Base-by-base conservation (phyloP, 2,329 filamentous ascomycete genomes). In the Sclerotinia minor region DNA sequence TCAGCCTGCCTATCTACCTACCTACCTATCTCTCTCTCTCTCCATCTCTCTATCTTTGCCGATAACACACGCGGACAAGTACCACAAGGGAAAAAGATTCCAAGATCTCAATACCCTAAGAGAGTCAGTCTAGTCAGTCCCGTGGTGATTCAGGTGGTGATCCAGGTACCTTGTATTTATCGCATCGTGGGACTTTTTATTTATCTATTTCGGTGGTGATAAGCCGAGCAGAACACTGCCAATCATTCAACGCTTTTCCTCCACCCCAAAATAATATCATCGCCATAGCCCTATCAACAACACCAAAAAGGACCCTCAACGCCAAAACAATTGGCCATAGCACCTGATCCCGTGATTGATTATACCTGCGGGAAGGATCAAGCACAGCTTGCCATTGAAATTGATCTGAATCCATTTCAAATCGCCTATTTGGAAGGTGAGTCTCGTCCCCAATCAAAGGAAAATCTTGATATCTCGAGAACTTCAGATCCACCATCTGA, bases 281-380 rank as follows among this genome's bases (percentile, higher is more conserved):
- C 69, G 54, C 59, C 69, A 60, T 52, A 72, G 70, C 70, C 75
- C 75, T 74, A 75, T 75, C 74, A 75, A 35, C 70, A 67, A 72
- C 71, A 69, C 70, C 49, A 60, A 67, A 75, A 75, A 69, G 69
- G 67, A 41, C 38, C 74, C 69, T 73, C 74, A 69, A 74, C 67
- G 64, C 54, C 44, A 69, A 70, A 53, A 63, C 69, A 76, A 76
- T 76, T 77, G 75, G 75, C 68, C 70, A 67, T 70, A 57, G 26
- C 52, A 67, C n/a, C 64, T 41, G 61, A 74, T 76, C 74, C 70
- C 67, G 71, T 77, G 75, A 77, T 75, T 73, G 53, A 65, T 66
- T 49, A 41, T 38, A 65, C 47, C 74, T 76, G 75, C 75, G 75
- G 75, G 70, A 72, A 70, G 75, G 75, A 73, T 76, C 69, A 41